These are phyloP conservation scores for Ganoderma meredithae DNA, from an alignment of 1,284 basidiomycete genomes.

Conservation along the genomic window DNA sequence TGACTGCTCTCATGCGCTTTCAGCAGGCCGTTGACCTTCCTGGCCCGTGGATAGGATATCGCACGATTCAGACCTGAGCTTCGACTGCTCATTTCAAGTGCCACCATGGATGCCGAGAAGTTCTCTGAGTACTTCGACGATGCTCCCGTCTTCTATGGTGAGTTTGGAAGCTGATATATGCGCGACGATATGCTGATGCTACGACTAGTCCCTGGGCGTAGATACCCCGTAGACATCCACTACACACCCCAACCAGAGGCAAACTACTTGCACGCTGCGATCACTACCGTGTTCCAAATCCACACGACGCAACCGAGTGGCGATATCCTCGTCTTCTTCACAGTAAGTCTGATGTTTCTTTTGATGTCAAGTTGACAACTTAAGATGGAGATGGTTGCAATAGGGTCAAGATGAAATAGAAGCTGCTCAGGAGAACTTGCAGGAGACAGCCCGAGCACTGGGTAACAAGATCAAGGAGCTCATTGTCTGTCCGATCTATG, in stretches of 20 bases:
- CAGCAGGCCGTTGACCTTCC: slow-evolving; percentile 33
- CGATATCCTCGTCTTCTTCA: slow-evolving; percentile 98
- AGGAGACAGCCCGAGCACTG: slow-evolving; percentile 93
- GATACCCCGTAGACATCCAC: slow-evolving; percentile 98
- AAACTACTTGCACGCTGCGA: slow-evolving; percentile 98
- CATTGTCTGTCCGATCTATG: slow-evolving; percentile 97
- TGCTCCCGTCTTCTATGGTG: slow-evolving; percentile 92
- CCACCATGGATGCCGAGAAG: slow-evolving; percentile 97
- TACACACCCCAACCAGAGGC: slow-evolving; percentile 98
- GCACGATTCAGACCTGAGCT: slow-evolving; percentile 96
- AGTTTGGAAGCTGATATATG: slow-evolving; percentile 34
- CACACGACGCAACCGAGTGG: slow-evolving; percentile 98
- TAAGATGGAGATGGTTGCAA: slow-evolving; percentile 7
- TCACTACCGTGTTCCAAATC: slow-evolving; percentile 99
- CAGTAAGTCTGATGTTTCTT: slow-evolving; percentile 55
- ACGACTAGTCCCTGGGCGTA: slow-evolving; percentile 89
- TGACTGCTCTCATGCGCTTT: slow-evolving; percentile 30
- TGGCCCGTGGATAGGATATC: slow-evolving; percentile 74
- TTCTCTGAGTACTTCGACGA: slow-evolving; percentile 96
- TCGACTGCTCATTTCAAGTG: slow-evolving; percentile 90
- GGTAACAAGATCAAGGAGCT: slow-evolving; percentile 97
- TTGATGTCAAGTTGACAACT: not conserved
- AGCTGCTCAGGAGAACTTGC: slow-evolving; percentile 93
- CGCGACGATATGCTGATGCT: slow-evolving; percentile 4
- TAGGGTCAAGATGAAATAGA: slow-evolving; percentile 99